Evolutionary conservation across 805 yeast genomes (phyloP).

Genomic region (Lachancea thermotolerans): DNA sequence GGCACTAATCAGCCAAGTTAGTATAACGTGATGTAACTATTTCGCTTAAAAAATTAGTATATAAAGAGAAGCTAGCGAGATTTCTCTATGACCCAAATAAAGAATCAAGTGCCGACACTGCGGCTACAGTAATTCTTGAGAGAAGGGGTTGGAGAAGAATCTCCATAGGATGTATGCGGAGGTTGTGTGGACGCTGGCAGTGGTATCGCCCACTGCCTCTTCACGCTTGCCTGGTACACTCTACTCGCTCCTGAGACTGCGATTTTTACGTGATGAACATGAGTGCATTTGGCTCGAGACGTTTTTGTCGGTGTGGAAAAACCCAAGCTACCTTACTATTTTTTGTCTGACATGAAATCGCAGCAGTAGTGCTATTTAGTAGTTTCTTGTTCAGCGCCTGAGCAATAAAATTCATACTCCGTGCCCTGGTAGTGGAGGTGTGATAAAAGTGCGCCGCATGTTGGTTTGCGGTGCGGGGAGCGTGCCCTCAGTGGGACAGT

Average conservation of each 20-base stretch:
- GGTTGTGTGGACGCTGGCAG: too few relatives aligned
- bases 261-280: conserved; percentile 58
- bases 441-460: too few relatives aligned
- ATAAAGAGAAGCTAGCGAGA: not conserved
- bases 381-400: conserved; percentile 1
- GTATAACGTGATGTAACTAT: not conserved
- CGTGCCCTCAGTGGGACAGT: too few relatives aligned
- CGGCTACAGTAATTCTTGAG: too few relatives aligned
- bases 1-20: not conserved
- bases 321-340: conserved; percentile 90
- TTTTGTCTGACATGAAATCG: conserved; percentile 45
- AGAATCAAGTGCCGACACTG: too few relatives aligned
- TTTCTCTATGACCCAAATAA: not conserved
- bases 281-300: conserved; percentile 99
- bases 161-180: not conserved
- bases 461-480: too few relatives aligned
- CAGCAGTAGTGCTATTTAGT: not conserved
- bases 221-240: too few relatives aligned
- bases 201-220: too few relatives aligned
- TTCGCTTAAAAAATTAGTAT: not conserved
- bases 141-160: not conserved
- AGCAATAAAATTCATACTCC: not conserved
- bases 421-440: too few relatives aligned
- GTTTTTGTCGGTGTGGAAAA: conserved; percentile 90
- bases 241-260: too few relatives aligned